Conservation (phyloP, 208 protist genomes). For the Baffinella frigidus region DNA sequence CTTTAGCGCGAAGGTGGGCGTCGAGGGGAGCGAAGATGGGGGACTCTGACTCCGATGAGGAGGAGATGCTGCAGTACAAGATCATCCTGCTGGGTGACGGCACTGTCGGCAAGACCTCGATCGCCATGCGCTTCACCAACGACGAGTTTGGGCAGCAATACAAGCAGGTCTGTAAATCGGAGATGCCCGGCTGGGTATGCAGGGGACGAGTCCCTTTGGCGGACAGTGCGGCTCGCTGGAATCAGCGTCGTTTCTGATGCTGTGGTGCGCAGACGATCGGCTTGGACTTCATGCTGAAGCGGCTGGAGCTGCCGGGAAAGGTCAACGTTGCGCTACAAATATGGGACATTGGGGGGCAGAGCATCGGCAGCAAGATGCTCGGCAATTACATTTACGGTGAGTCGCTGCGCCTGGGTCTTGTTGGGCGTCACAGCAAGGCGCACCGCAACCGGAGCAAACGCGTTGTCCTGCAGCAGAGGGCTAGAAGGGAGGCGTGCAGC, state of each 20-base stretch:
- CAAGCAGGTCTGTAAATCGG: slow-evolving; percentile 73
- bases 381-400: slow-evolving; percentile 83
- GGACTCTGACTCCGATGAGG: slow-evolving; percentile 7
- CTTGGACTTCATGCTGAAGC: slow-evolving; percentile 90
- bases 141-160: slow-evolving; percentile 82
- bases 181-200: too few relatives aligned
- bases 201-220: too few relatives aligned
- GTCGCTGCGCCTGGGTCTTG: not conserved
- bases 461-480: too few relatives aligned
- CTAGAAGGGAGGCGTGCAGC: too few relatives aligned
- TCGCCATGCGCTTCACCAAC: slow-evolving; percentile 83
- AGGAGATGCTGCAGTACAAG: slow-evolving; percentile 30
- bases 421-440: not conserved
- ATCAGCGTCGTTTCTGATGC: too few relatives aligned
- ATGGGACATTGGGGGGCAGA: slow-evolving; percentile 93
- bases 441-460: not conserved
- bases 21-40: too few relatives aligned
- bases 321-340: slow-evolving; percentile 82
- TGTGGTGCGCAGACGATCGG: slow-evolving; percentile 86
- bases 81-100: slow-evolving; percentile 70
- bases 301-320: slow-evolving; percentile 78
- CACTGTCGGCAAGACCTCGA: slow-evolving; percentile 87
- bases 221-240: too few relatives aligned
- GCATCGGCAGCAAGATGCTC: slow-evolving; percentile 88
- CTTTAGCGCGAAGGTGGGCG: too few relatives aligned